Percentiles rank a stretch among this genome's conserved stretches.
These are phyloP conservation scores for Skeletonema tropicum DNA, from an alignment of 108 stramenopile species.

Conservation along the genomic window DNA sequence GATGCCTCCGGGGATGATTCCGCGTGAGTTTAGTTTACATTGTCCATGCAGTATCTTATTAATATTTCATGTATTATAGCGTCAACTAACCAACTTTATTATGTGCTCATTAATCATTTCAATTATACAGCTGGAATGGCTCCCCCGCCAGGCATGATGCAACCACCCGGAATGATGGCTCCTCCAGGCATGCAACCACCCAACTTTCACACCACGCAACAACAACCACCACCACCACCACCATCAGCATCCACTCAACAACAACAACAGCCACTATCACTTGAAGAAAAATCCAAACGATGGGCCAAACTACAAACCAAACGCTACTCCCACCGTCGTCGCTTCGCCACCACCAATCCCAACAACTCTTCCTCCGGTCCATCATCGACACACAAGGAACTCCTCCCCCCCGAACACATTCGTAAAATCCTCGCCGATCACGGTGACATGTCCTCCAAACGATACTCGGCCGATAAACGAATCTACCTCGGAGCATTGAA, in stretches of 20 bases:
- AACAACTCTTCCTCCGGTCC: conserved; percentile 54
- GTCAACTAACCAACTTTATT: neutral
- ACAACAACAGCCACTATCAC: conserved; percentile 35
- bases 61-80: no score
- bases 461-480: conserved; percentile 95
- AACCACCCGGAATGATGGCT: conserved; percentile 51
- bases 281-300: conserved; percentile 84
- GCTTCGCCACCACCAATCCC: conserved; percentile 42
- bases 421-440: conserved; percentile 98
- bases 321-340: conserved; percentile 78
- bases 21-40: neutral
- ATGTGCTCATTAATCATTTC: neutral
- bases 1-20: conserved; percentile 45
- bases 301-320: conserved; percentile 88
- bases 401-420: conserved; percentile 92
- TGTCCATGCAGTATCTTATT: no score
- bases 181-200: conserved; percentile 56
- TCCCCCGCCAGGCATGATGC: conserved; percentile 19
- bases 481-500: conserved; percentile 99
- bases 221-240: conserved; percentile 16
- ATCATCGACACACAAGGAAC: conserved; percentile 88
- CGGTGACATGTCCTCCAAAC: conserved; percentile 98
- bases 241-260: neutral
- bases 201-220: neutral
- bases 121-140: conserved; percentile 7